Conservation (phyloP, 2,329 filamentous ascomycete species). For the Aspergillus hiratsukae region DNA sequence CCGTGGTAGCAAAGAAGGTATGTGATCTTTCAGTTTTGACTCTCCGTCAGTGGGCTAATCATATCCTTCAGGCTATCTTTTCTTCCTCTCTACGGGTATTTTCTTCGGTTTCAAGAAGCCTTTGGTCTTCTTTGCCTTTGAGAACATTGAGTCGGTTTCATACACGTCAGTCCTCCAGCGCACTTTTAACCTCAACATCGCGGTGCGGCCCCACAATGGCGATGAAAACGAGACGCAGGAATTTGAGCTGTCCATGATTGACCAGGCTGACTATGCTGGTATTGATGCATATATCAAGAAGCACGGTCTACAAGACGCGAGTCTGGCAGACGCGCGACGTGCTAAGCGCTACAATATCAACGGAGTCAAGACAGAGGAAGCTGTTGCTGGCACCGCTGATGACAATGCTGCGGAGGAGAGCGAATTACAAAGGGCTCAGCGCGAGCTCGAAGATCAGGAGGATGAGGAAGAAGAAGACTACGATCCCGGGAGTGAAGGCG, state of each 20-base stretch:
- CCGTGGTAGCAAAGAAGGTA: slow-evolving; percentile 62
- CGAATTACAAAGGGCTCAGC: slow-evolving; percentile 55
- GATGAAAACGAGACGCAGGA: slow-evolving; percentile 48
- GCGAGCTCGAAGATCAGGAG: slow-evolving; percentile 47
- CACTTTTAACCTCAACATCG: slow-evolving; percentile 62
- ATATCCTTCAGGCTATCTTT: slow-evolving; percentile 52
- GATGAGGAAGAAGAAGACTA: slow-evolving; percentile 50
- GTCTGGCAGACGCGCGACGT: slow-evolving; percentile 55
- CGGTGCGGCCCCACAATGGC: slow-evolving; percentile 31
- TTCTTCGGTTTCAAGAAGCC: slow-evolving; percentile 65
- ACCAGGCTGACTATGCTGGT: slow-evolving; percentile 58
- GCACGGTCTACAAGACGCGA: slow-evolving; percentile 59
- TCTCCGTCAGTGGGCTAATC: not conserved
- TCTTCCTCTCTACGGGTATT: slow-evolving; percentile 58
- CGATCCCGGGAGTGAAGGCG: slow-evolving; percentile 46
- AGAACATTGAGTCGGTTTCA: slow-evolving; percentile 54
- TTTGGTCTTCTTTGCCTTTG: slow-evolving; percentile 58
- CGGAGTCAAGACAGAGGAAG: slow-evolving; percentile 30
- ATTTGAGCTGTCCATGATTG: slow-evolving; percentile 62
- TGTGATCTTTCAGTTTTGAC: slow-evolving; percentile 4
- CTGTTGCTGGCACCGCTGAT: slow-evolving; percentile 16
- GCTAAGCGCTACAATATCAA: slow-evolving; percentile 57
- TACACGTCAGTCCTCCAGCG: slow-evolving; percentile 62
- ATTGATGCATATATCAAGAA: slow-evolving; percentile 60
- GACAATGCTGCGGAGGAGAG: slow-evolving; percentile 51